Base-by-base conservation (phyloP, 139 green algal species). In the Tetradesmus lagerheimii region DNA sequence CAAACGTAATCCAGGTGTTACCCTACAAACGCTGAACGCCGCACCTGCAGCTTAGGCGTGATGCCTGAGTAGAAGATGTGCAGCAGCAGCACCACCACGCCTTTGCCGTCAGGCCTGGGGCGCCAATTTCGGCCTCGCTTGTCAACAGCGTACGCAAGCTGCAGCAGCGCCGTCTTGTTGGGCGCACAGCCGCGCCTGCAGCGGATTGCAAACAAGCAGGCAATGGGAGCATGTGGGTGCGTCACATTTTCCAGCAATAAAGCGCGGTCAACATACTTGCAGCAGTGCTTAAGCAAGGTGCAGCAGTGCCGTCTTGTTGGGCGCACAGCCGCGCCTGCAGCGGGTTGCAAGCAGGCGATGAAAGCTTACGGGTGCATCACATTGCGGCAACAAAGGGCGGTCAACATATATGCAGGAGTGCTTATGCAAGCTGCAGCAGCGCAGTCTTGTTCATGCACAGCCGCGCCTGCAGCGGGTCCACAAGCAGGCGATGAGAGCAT, bases 11-110 rank as follows among this genome's bases (percentile, higher is more conserved):
- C n/a, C n/a, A n/a, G n/a, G n/a, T n/a, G n/a, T n/a, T n/a, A n/a
- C n/a, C n/a, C n/a, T n/a, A n/a, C n/a, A n/a, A n/a, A n/a, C n/a
- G n/a, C n/a, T n/a, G n/a, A n/a, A n/a, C n/a, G 20, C 31, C 31
- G 35, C 37, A 90, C 86, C 86, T 76, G 34, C 47, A 90, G 53
- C 20, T 84, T 76, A 1, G 47, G 86, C 45, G 86, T 77, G 50
- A 90, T 34, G 35, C 86, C 86, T 5, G 50, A 62, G 76, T 90
- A 67, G 25, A 64, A 45, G 35, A 90, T 80, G 50, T 90, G 86
- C 86, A 90, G 86, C 86, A 90, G 86, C 86, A 90, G 86, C 35
- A 57, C 47, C 86, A 86, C 77, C 50, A 75, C 76, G 29, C 86
- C 86, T 4, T 29, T 34, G 23, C 86, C 86, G 25, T 90, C 74